Conservation (phyloP, 2,329 filamentous ascomycete genomes). For the Aquanectria penicillioides region DNA sequence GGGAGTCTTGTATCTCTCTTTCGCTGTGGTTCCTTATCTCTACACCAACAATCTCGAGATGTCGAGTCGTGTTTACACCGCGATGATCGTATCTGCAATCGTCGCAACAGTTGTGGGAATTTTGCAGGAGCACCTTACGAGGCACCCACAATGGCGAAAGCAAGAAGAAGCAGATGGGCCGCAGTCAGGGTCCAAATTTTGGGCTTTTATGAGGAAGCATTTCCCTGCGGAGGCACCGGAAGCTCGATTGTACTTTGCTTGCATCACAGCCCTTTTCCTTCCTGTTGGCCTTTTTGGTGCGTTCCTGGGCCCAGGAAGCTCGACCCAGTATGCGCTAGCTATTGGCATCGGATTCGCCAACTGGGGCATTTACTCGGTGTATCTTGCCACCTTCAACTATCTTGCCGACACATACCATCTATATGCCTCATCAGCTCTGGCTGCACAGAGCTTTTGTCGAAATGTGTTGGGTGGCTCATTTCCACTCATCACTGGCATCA, state of each 20-base stretch:
- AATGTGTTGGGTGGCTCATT: slow-evolving; percentile 87
- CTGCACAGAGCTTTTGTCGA: slow-evolving; percentile 86
- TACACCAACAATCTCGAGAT: slow-evolving; percentile 74
- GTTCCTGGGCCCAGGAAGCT: slow-evolving; percentile 42
- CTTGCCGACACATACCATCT: slow-evolving; percentile 87
- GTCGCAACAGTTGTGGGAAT: slow-evolving; percentile 76
- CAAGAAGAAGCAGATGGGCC: slow-evolving; percentile 30
- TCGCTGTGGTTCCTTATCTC: slow-evolving; percentile 82
- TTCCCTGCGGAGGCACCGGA: slow-evolving; percentile 72
- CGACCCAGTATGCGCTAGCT: slow-evolving; percentile 42
- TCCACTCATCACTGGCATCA: slow-evolving; percentile 76
- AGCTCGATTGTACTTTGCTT: slow-evolving; percentile 83
- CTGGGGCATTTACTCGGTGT: slow-evolving; percentile 87
- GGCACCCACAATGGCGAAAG: slow-evolving; percentile 49
- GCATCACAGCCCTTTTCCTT: slow-evolving; percentile 77
- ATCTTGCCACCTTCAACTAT: slow-evolving; percentile 92
- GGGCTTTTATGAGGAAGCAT: slow-evolving; percentile 55
- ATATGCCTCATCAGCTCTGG: slow-evolving; percentile 86
- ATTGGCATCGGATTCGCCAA: slow-evolving; percentile 79
- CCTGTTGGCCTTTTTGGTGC: slow-evolving; percentile 77
- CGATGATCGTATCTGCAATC: slow-evolving; percentile 74
- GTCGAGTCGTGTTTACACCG: slow-evolving; percentile 76
- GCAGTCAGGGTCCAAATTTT: slow-evolving; percentile 49
- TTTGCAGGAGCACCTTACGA: slow-evolving; percentile 75
- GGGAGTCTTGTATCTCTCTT: slow-evolving; percentile 88